Percentiles rank a stretch among this genome's conserved stretches.
Evolutionary conservation across 2,329 filamentous ascomycete species (phyloP).

Genomic region (Decorospora gaudefroyi): DNA sequence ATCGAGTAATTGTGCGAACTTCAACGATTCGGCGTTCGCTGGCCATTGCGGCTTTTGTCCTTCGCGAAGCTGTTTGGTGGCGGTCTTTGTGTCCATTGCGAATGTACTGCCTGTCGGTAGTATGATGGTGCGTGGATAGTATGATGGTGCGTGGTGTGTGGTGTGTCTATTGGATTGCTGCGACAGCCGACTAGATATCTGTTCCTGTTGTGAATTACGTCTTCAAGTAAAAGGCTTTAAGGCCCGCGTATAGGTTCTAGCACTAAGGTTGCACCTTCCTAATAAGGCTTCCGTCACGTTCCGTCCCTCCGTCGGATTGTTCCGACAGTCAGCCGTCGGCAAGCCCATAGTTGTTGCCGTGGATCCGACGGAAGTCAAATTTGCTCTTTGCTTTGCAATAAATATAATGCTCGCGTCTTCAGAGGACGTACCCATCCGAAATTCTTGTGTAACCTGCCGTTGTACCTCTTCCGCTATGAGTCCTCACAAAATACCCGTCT

Average conservation of each 20-base stretch:
- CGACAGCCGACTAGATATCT: conserved; percentile 12
- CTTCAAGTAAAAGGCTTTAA: conserved; percentile 8
- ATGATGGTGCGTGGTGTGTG: neutral
- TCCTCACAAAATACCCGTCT: conserved; percentile 31
- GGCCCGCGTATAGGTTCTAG: conserved; percentile 9
- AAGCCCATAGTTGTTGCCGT: neutral
- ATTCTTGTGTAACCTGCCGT: conserved; percentile 1
- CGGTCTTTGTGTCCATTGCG: conserved; percentile 30
- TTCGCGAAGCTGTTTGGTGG: conserved; percentile 35
- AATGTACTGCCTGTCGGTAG: conserved; percentile 5
- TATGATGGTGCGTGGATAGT: neutral
- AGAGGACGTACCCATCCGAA: conserved; percentile 8
- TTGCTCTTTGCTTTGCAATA: conserved; percentile 15
- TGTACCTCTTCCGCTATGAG: conserved; percentile 28
- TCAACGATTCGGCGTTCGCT: conserved; percentile 24
- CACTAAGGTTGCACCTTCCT: conserved; percentile 22
- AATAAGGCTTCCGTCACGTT: conserved; percentile 15
- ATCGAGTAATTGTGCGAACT: conserved; percentile 38
- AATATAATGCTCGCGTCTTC: conserved; percentile 24
- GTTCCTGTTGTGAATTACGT: conserved; percentile 15
- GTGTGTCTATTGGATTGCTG: conserved; percentile 2
- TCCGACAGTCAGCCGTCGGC: conserved; percentile 13
- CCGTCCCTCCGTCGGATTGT: conserved; percentile 12
- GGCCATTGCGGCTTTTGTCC: conserved; percentile 40
- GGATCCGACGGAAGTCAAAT: too few relatives aligned